Percentiles rank a stretch among this genome's conserved stretches.
These are phyloP conservation scores for Gracilaria gracilis DNA, from an alignment of 23 red algal species.

Conservation along the genomic window DNA sequence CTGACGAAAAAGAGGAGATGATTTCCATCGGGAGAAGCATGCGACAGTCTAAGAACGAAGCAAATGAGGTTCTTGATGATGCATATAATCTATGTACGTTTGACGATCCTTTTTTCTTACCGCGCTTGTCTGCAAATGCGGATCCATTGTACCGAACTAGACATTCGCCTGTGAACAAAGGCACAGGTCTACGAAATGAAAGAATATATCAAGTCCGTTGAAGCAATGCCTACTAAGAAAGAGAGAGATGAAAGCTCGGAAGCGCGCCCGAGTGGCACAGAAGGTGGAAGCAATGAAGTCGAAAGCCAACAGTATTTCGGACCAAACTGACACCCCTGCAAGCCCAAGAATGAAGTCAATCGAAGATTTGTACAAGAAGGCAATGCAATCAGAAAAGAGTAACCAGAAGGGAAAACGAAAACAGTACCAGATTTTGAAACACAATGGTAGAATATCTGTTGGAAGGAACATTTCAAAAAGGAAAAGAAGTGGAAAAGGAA, in stretches of 20 bases:
- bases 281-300: slow-evolving; percentile 71
- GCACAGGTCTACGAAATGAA: slow-evolving; percentile 79
- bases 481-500: slow-evolving; percentile 44
- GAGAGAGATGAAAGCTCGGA: slow-evolving; percentile 86
- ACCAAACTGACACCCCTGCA: slow-evolving; percentile 66
- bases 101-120: slow-evolving; percentile 82
- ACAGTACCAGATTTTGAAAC: slow-evolving; percentile 71
- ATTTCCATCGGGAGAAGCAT: slow-evolving; percentile 77
- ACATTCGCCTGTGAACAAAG: slow-evolving; percentile 57
- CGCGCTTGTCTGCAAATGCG: slow-evolving; percentile 90
- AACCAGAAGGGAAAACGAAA: slow-evolving; percentile 75
- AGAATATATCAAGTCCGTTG: slow-evolving; percentile 62
- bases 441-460: slow-evolving; percentile 49
- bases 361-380: slow-evolving; percentile 75
- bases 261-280: slow-evolving; percentile 47
- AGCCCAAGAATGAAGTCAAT: slow-evolving; percentile 79
- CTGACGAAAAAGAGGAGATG: slow-evolving; percentile 81
- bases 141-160: slow-evolving; percentile 67
- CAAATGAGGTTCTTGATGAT: slow-evolving; percentile 81
- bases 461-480: slow-evolving; percentile 66
- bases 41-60: slow-evolving; percentile 52
- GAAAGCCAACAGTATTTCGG: slow-evolving; percentile 81
- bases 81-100: slow-evolving; percentile 90
- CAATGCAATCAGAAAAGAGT: slow-evolving; percentile 29
- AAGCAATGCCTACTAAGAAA: slow-evolving; percentile 77